Evolutionary conservation across 441 rosid species (phyloP).

Genomic region (Biscutella auriculata): DNA sequence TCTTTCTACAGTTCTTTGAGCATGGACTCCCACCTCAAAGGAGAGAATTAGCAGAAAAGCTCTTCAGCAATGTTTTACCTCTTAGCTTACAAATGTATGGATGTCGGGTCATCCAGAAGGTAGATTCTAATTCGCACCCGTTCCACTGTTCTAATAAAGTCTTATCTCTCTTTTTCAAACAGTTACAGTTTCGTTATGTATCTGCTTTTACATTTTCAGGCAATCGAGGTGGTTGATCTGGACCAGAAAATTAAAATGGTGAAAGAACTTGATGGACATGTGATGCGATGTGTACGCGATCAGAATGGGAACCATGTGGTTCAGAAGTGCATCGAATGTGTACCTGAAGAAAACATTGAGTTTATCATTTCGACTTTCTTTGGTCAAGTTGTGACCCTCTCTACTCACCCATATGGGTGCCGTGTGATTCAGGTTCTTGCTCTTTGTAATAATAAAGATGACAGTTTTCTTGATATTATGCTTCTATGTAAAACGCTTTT

Average conservation of each 20-base stretch:
- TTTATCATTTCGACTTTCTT: conserved; percentile 62
- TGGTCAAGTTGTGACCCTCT: conserved; percentile 64
- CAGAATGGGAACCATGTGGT: conserved; percentile 90
- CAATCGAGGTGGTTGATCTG: conserved; percentile 76
- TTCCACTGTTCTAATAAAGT: not conserved
- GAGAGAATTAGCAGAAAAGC: conserved; percentile 61
- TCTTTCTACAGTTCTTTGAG: conserved; percentile 59
- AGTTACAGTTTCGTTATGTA: not conserved
- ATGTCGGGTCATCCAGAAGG: conserved; percentile 84
- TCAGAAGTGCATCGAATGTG: conserved; percentile 78
- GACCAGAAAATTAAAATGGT: conserved; percentile 84
- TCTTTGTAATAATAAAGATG: not conserved
- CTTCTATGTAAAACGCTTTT: not conserved
- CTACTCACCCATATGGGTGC: conserved; percentile 89
- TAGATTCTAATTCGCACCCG: conserved; percentile 13
- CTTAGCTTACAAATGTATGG: conserved; percentile 88
- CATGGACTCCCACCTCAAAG: conserved; percentile 65
- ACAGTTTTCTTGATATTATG: not conserved
- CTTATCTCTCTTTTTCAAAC: not conserved
- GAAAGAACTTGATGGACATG: conserved; percentile 69
- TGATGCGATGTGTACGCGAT: conserved; percentile 83
- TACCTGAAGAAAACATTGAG: conserved; percentile 70
- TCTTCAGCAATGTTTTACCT: conserved; percentile 47
- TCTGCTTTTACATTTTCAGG: conserved; percentile 27
- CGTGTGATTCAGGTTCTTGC: conserved; percentile 71